Base-by-base conservation (phyloP, 140 eudicot genomes). In the Anethum foeniculum region DNA sequence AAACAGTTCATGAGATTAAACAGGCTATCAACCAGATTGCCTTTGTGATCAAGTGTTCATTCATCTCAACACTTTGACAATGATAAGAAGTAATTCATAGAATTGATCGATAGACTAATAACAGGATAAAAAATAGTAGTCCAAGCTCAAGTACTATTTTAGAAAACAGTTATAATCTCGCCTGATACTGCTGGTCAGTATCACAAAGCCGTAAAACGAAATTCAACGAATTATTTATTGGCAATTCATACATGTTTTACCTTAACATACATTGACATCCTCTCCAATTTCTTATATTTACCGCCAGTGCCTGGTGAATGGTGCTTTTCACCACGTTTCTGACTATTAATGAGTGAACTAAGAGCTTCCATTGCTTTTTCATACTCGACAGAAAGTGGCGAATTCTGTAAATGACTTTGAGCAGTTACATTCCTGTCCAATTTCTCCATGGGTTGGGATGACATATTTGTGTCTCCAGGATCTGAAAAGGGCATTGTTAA, bases 341-440 rank as follows among this genome's bases (percentile, higher is more conserved):
- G 88, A 83, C 89, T 52, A 52, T 91, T 87, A 83, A 94, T 94
- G 62, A 94, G 88, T 82, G 98, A 90, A 43, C 97, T 92, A 79
- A 92, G 98, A 15, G 98, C 96, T 83, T 92, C 94, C 98, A 94
- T 94, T 79, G 98, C 94, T 69, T 83, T 81, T 67, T 94, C 98
- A 84, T 94, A 94, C 43, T 93, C 69, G 67, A 80, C 79, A 74
- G 89, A 81, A 82, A 77, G 82, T 81, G 60, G 79, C 36, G 76
- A 82, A 47, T 84, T 84, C 75, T 83, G 78, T 67, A 71, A 68
- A 74, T 69, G 65, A 76, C 86, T 88, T 43, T 51, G 82, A 28
- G 65, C 12, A 38, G 67, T 36, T 27, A 75, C 81, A 74, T 78
- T 84, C 74, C 79, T 86, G 68, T 85, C 88, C 52, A 77, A 62